These are phyloP conservation scores for Solanum tarijense DNA, from an alignment of 257 asterid species.

Conservation along the genomic window DNA sequence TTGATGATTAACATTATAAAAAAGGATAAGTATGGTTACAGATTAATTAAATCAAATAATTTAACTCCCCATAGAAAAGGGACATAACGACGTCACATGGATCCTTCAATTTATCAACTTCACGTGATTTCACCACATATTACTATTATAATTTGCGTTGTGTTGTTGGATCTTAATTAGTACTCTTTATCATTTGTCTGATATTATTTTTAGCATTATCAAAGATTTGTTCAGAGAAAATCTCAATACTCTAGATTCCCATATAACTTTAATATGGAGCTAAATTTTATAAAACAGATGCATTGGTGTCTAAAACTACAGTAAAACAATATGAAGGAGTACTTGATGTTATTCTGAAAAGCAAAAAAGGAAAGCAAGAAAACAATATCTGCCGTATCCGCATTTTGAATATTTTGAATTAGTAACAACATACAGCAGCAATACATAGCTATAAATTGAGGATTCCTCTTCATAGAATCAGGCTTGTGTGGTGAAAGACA, in stretches of 20 bases:
- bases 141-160: not conserved
- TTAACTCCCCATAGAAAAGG: not conserved
- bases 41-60: not conserved
- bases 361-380: not conserved
- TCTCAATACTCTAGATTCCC: not conserved
- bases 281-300: not conserved
- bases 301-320: not conserved
- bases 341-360: not conserved
- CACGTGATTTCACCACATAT: not conserved
- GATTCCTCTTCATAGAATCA: not conserved
- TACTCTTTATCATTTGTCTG: not conserved
- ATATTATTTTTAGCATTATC: not conserved
- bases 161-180: not conserved
- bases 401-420: not conserved
- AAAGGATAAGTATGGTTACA: not conserved
- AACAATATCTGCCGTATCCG: not conserved
- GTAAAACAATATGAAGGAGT: not conserved
- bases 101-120: not conserved
- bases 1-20: not conserved
- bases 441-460: not conserved
- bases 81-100: not conserved
- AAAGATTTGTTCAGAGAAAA: not conserved
- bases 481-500: not conserved
- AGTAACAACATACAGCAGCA: not conserved
- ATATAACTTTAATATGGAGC: not conserved